These are phyloP conservation scores for Ophiostoma sp. DNA, from an alignment of 2,329 filamentous ascomycete species.

Conservation along the genomic window DNA sequence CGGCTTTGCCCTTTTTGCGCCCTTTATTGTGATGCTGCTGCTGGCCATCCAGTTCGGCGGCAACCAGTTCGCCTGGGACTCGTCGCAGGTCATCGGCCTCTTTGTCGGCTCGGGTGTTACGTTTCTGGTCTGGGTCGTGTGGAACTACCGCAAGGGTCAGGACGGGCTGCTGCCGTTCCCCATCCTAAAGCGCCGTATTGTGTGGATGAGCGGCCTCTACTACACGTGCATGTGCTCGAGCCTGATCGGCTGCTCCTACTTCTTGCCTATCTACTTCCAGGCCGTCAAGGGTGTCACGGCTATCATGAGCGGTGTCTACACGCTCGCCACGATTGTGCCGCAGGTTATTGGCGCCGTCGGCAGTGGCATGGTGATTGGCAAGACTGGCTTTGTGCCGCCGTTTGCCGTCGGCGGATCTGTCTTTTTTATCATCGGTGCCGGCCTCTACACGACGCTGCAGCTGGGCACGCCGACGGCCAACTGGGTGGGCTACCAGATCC, in stretches of 20 bases:
- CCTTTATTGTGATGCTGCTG: constrained; percentile 39
- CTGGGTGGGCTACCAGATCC: constrained; percentile 35
- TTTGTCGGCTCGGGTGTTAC: constrained; percentile 36
- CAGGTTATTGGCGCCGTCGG: constrained; percentile 28
- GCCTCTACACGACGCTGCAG: constrained; percentile 34
- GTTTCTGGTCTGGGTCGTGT: constrained; percentile 40
- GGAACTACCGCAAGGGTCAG: constrained; percentile 36
- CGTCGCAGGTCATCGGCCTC: constrained; percentile 39
- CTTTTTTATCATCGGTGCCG: constrained; percentile 33
- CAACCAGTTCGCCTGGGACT: constrained; percentile 38
- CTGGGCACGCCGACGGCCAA: constrained; percentile 28
- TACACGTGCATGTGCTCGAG: constrained; percentile 27
- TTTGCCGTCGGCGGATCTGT: constrained; percentile 32
- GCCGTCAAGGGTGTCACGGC: constrained; percentile 31
- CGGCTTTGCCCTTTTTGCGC: constrained; percentile 42
- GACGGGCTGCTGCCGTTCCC: constrained; percentile 30
- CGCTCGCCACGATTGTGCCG: constrained; percentile 32
- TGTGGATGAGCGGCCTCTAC: constrained; percentile 29
- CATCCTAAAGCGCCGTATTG: constrained; percentile 26
- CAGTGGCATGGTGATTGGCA: constrained; percentile 27
- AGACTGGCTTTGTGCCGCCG: constrained; percentile 35
- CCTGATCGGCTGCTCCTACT: constrained; percentile 30
- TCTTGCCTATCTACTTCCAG: constrained; percentile 39
- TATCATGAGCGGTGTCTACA: constrained; percentile 34
- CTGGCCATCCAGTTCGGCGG: constrained; percentile 44